Percentiles rank a stretch among this genome's conserved stretches.
These are phyloP conservation scores for Cladosporium sp. DNA, from an alignment of 2,329 filamentous ascomycete genomes.

Conservation along the genomic window DNA sequence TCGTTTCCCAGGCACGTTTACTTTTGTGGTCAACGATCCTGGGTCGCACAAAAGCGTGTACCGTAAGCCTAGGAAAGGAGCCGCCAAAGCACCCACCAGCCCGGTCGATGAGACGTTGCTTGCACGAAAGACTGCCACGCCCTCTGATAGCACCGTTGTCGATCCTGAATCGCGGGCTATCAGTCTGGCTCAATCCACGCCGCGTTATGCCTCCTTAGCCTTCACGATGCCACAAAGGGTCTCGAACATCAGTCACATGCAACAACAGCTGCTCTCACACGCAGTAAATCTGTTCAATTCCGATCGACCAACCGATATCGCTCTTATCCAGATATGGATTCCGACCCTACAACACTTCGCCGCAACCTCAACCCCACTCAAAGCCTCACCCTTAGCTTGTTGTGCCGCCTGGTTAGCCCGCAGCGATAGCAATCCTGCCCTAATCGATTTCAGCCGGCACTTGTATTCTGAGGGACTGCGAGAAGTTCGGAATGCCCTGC, in stretches of 20 bases:
- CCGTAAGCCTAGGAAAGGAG: not conserved
- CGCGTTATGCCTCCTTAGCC: too few species aligned
- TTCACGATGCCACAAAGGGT: not conserved
- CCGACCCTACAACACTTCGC: slow-evolving; percentile 4
- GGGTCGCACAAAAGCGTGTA: not conserved
- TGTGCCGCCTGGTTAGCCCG: slow-evolving; percentile 5
- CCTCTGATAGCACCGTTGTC: not conserved
- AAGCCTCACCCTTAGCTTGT: slow-evolving; percentile 2
- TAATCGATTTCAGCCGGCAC: slow-evolving; percentile 1
- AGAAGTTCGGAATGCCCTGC: slow-evolving; percentile 1
- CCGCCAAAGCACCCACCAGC: not conserved
- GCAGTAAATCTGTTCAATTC: not conserved
- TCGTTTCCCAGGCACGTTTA: not conserved
- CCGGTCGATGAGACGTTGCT: not conserved
- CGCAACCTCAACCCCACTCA: not conserved
- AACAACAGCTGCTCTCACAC: slow-evolving; percentile 6
- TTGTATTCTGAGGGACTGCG: slow-evolving; percentile 1
- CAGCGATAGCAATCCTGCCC: not conserved
- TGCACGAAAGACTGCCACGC: not conserved
- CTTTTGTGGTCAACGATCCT: slow-evolving; percentile 7
- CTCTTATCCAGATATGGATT: slow-evolving; percentile 1
- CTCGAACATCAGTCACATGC: not conserved
- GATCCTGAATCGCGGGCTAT: too few species aligned
- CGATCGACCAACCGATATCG: not conserved
- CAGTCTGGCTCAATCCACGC: too few species aligned